Evolutionary conservation across 2,329 filamentous ascomycete species (phyloP).

Genomic region (Ophiostoma triangulosporum): DNA sequence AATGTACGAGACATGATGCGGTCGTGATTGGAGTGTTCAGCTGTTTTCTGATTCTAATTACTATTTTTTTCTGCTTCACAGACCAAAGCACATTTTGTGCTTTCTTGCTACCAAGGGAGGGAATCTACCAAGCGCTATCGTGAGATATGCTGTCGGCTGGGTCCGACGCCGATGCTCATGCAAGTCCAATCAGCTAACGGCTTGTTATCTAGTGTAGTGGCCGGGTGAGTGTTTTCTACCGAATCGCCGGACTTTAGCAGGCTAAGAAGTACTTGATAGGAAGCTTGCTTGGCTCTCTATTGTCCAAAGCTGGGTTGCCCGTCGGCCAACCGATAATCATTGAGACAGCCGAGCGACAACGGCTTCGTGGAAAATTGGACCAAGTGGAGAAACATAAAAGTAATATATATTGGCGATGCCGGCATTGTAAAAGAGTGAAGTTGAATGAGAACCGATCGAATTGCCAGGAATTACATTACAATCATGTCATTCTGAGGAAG

Average conservation of each 20-base stretch:
- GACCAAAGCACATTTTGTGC: too few species aligned
- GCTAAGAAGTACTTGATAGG: background rate
- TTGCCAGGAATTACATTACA: background rate
- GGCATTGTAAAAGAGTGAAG: too few species aligned
- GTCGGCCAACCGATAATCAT: background rate
- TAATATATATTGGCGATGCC: too few species aligned
- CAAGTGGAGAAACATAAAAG: too few species aligned
- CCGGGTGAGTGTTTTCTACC: background rate
- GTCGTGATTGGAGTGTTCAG: background rate
- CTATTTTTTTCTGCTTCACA: too few species aligned
- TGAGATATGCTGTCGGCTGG: background rate
- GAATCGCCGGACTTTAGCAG: background rate
- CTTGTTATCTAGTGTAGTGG: background rate
- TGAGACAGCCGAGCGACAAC: background rate
- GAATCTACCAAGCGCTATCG: background rate
- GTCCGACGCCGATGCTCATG: background rate
- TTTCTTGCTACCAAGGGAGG: background rate
- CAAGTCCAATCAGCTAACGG: background rate
- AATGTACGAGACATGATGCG: constrained; percentile 9
- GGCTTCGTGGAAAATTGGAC: too few species aligned
- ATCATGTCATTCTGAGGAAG: background rate
- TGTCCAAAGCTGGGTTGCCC: background rate
- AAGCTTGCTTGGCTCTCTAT: background rate
- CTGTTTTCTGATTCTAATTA: background rate
- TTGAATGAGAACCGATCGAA: background rate